Evolutionary conservation across 2,329 filamentous ascomycete genomes (phyloP), one percentile per base, ranked within the genome.

Genomic region (Epichloe coenophiala): DNA sequence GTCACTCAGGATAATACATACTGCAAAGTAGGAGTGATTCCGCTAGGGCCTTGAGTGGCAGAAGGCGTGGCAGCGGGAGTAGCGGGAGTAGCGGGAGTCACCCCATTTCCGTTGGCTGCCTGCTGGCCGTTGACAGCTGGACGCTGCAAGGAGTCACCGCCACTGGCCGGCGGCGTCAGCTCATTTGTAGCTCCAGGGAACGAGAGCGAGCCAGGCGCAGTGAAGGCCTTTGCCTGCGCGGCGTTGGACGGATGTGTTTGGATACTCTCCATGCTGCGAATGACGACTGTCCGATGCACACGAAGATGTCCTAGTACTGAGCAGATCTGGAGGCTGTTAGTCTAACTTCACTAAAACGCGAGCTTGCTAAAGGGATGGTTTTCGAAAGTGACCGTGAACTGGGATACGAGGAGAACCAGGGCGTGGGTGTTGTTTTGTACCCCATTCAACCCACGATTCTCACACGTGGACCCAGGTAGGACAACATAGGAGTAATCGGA

Each of bases 211-310:
- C 88, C 86, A 51, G 90, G 87, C 54, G 88, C 89, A 62, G 90
- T 95, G 71, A 97, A 95, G 65, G 87, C 88, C 77, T 93, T 93
- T 57, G 93, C 93, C 79, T 97, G 90, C 59, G 84, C 81, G 62
- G 91, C 90, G 66, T 83, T 97, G 58, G 85, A 79, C 46, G 93
- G 93, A 66, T 97, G 93, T 60, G 91, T 93, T 63, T 88, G 89
- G 62, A 95, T 84, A 62, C 82, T 80, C 68, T 95, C 88, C 88
- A 95, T 95, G 67, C 70, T 81, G 54, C 55, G 12, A 39, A 23
- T 51, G 57, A 45, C 54, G 55, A 54, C 56, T 55, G 53, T 53
- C 49, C 47, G 23, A 58, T 43, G 54, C 54, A 55, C 54, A 55
- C 47, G 50, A 56, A 57, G 31, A 17, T 23, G 39, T 40, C 33